These are phyloP conservation scores for Sporothrix luriei DNA, from an alignment of 2,329 filamentous ascomycete species.

Conservation along the genomic window DNA sequence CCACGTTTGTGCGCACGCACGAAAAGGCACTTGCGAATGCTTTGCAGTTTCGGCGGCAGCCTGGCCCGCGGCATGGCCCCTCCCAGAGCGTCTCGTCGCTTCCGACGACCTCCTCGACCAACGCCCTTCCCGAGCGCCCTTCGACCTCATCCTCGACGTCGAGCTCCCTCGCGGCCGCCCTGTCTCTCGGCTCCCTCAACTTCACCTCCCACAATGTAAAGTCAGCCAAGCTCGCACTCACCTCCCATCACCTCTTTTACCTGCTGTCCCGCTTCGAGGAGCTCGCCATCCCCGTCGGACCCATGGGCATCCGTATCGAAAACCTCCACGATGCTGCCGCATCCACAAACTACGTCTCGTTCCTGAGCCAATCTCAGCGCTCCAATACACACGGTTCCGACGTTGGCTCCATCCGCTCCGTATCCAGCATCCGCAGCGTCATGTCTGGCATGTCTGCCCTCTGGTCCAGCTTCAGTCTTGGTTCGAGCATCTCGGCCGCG, in stretches of 20 bases:
- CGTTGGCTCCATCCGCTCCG: slow-evolving; percentile 88
- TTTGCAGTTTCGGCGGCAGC: slow-evolving; percentile 78
- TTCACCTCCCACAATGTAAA: slow-evolving; percentile 85
- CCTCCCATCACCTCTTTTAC: slow-evolving; percentile 95
- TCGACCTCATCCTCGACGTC: slow-evolving; percentile 70
- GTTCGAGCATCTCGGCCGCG: slow-evolving; percentile 74
- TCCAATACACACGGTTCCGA: slow-evolving; percentile 79
- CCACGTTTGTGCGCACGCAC: slow-evolving; percentile 93
- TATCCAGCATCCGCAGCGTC: slow-evolving; percentile 94
- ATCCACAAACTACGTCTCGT: slow-evolving; percentile 92
- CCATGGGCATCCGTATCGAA: slow-evolving; percentile 94
- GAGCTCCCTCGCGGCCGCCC: slow-evolving; percentile 75
- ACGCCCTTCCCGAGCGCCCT: slow-evolving; percentile 63
- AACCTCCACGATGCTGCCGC: slow-evolving; percentile 87
- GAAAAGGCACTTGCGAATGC: slow-evolving; percentile 97
- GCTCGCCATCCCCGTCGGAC: slow-evolving; percentile 83
- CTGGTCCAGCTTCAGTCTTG: slow-evolving; percentile 85
- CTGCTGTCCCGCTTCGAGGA: slow-evolving; percentile 94
- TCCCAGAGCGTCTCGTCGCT: slow-evolving; percentile 66
- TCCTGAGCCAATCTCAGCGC: slow-evolving; percentile 80
- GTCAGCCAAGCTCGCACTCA: slow-evolving; percentile 87
- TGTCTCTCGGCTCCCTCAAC: slow-evolving; percentile 81
- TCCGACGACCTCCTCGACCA: slow-evolving; percentile 50
- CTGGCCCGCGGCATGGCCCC: slow-evolving; percentile 67
- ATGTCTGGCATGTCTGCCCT: slow-evolving; percentile 95